phyloP scores from a whole-genome alignment of 495 filamentous ascomycete species.

The Penicillium lividum region DNA sequence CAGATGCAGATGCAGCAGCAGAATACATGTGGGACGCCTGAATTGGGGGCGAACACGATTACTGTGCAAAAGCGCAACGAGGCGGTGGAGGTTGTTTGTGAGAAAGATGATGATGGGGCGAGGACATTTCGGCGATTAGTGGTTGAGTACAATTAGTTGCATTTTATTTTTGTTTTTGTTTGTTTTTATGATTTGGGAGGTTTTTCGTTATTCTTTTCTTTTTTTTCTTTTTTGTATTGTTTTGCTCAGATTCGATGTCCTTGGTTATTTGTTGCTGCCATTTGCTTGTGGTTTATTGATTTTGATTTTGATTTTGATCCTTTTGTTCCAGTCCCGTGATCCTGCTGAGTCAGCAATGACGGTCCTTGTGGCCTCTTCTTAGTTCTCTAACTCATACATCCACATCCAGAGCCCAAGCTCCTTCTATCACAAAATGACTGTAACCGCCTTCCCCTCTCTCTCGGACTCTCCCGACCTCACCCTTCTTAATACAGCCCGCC shows the following conservation, averaged over 20 bases:
- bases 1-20: constrained; percentile 8
- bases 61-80: constrained; percentile 28
- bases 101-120: constrained; percentile 33
- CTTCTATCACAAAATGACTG: constrained; percentile 27
- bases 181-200: constrained; percentile 1
- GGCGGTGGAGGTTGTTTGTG: constrained; percentile 31
- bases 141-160: constrained; percentile 39
- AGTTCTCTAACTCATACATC: background rate
- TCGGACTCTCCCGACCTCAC: constrained; percentile 39
- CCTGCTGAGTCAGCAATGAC: constrained; percentile 9
- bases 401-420: background rate
- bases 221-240: constrained; percentile 1
- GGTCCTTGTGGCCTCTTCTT: background rate
- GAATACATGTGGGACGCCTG: constrained; percentile 1
- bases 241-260: background rate
- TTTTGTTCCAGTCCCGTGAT: constrained; percentile 1
- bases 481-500: constrained; percentile 64
- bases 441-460: constrained; percentile 31
- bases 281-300: too few species aligned
- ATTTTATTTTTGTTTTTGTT: constrained; percentile 8
- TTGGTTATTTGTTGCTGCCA: background rate
- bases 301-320: background rate
- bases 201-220: background rate
- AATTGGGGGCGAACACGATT: background rate
- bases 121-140: constrained; percentile 38